Conservation (phyloP, 768 basidiomycete species). For the Russula sp. region DNA sequence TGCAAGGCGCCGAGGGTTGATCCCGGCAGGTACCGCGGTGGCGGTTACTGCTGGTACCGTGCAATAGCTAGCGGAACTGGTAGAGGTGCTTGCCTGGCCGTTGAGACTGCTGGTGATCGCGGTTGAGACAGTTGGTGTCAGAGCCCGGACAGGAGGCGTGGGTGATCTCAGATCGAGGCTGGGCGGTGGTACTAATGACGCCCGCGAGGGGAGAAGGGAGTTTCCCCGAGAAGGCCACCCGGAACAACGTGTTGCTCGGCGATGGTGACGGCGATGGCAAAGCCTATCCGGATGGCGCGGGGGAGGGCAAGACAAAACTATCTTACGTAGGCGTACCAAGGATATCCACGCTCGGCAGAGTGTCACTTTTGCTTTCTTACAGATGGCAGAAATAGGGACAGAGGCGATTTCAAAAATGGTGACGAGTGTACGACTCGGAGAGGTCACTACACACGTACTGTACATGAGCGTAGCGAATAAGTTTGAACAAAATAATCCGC, state of each 20-base stretch:
- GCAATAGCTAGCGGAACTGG: slow-evolving; percentile 7
- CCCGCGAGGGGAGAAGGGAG: not conserved
- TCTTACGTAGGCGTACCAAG: slow-evolving; percentile 7
- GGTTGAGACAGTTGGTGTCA: not conserved
- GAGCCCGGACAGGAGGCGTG: not conserved
- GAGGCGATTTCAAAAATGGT: slow-evolving; percentile 7
- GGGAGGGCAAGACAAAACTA: not conserved
- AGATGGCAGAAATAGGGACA: slow-evolving; percentile 10
- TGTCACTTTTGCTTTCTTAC: not conserved
- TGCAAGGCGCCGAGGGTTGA: slow-evolving; percentile 19
- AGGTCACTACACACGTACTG: slow-evolving; percentile 53
- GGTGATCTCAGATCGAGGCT: not conserved
- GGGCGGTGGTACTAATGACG: not conserved
- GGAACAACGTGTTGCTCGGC: not conserved
- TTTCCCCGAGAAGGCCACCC: not conserved
- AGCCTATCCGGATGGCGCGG: not conserved
- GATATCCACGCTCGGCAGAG: slow-evolving; percentile 9
- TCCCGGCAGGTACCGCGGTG: slow-evolving; percentile 7
- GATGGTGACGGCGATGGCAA: not conserved
- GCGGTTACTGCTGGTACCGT: not conserved
- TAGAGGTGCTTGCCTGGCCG: not conserved
- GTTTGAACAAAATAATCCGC: no score
- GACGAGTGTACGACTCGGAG: slow-evolving; percentile 28
- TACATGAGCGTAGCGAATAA: no score
- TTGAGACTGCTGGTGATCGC: not conserved